Evolutionary conservation across 768 basidiomycete genomes (phyloP).

Genomic region (Lentinula boryana): DNA sequence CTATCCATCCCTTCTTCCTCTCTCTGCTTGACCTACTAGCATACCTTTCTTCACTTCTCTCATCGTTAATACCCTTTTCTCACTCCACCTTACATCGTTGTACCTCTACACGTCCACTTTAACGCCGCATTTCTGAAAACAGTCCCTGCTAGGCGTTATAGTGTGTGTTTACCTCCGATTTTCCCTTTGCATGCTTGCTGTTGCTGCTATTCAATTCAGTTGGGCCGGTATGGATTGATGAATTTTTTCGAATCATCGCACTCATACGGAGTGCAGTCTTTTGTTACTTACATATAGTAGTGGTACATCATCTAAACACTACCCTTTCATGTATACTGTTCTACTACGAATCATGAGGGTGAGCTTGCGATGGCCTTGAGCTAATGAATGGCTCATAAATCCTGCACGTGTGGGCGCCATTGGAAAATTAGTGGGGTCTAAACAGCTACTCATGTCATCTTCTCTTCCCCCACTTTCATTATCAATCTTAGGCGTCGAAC

Average conservation of each 20-base stretch:
- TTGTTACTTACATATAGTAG: too few relatives aligned
- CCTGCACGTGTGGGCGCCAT: neutral
- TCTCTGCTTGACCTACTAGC: neutral
- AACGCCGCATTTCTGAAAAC: too few relatives aligned
- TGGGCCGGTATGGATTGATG: too few relatives aligned
- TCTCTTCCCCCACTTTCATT: constrained; percentile 60
- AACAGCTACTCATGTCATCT: neutral
- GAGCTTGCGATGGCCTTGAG: too few relatives aligned
- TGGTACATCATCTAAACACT: too few relatives aligned
- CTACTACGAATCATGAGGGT: too few relatives aligned
- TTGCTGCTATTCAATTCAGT: neutral
- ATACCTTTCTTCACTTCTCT: neutral
- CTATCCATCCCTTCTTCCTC: neutral
- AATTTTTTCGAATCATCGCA: neutral
- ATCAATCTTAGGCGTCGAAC: constrained; percentile 85
- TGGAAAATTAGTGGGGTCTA: neutral
- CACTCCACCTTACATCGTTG: neutral
- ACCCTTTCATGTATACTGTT: too few relatives aligned
- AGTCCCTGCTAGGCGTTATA: neutral
- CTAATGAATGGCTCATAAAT: too few relatives aligned
- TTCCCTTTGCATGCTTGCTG: neutral
- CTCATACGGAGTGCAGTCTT: too few relatives aligned
- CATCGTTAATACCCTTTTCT: neutral
- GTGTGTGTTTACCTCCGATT: neutral
- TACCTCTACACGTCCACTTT: too few relatives aligned